Conservation (phyloP, 495 filamentous ascomycete species). For the Echria macrotheca region DNA sequence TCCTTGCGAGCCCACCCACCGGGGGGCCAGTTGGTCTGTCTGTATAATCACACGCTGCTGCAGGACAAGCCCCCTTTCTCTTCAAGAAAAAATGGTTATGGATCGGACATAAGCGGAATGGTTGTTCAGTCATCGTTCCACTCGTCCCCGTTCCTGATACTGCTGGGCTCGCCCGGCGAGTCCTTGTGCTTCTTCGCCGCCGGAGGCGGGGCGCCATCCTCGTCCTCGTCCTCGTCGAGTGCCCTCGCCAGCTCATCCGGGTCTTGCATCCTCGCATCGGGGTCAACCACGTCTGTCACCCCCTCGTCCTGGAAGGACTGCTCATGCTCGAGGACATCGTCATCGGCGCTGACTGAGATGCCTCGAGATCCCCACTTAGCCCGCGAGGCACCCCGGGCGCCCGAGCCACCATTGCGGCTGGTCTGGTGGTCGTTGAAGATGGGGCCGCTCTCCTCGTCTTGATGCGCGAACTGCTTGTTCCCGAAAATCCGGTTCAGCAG, state of each 20-base stretch:
- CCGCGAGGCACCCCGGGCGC: slow-evolving; percentile 20
- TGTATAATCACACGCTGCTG: background rate
- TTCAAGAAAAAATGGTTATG: too few species aligned
- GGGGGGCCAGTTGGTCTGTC: too few species aligned
- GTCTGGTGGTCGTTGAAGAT: slow-evolving; percentile 31
- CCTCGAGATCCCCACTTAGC: slow-evolving; percentile 71
- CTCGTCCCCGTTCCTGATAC: slow-evolving; percentile 35
- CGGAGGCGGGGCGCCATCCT: slow-evolving; percentile 4
- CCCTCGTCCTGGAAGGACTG: slow-evolving; percentile 25
- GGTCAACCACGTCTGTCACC: slow-evolving; percentile 36
- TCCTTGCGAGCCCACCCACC: too few species aligned
- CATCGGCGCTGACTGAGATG: slow-evolving; percentile 76
- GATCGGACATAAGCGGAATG: too few species aligned
- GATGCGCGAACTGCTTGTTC: slow-evolving; percentile 36
- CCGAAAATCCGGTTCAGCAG: slow-evolving; percentile 54
- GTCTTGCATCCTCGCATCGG: slow-evolving; percentile 53
- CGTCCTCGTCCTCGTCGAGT: slow-evolving; percentile 46
- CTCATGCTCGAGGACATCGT: slow-evolving; percentile 56
- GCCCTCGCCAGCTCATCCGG: slow-evolving; percentile 50
- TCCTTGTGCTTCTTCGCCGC: slow-evolving; percentile 6
- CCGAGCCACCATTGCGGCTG: slow-evolving; percentile 18
- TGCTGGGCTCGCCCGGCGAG: slow-evolving; percentile 19
- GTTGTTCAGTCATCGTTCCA: slow-evolving; percentile 36
- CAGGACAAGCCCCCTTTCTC: too few species aligned
- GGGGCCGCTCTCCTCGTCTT: slow-evolving; percentile 47